Conservation (phyloP, 441 rosid genomes). For the Gossypium aridum region DNA sequence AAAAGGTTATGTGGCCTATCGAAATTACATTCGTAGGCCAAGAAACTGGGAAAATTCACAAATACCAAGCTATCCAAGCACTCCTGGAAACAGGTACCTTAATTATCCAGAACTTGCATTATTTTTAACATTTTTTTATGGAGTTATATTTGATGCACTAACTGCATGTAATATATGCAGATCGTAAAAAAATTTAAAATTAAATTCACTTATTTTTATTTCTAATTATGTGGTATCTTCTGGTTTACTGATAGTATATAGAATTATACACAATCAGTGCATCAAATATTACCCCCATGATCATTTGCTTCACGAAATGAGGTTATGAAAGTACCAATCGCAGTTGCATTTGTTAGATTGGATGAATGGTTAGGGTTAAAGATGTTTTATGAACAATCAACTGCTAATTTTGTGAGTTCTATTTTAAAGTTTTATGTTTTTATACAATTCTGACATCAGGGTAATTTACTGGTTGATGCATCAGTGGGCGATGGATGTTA, state of each 20-base stretch:
- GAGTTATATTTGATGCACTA: too few relatives aligned
- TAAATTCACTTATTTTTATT: too few relatives aligned
- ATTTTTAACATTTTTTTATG: too few relatives aligned
- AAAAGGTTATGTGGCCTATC: slow-evolving; percentile 78
- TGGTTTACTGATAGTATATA: too few relatives aligned
- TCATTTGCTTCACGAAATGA: neutral
- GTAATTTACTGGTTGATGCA: slow-evolving; percentile 80
- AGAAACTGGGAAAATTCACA: slow-evolving; percentile 69
- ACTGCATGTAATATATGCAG: too few relatives aligned
- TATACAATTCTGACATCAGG: slow-evolving; percentile 76
- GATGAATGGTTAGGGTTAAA: neutral
- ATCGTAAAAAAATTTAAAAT: too few relatives aligned
- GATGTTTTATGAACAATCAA: slow-evolving; percentile 10
- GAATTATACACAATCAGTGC: too few relatives aligned
- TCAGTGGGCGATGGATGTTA: slow-evolving; percentile 89
- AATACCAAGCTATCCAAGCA: slow-evolving; percentile 53
- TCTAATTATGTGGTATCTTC: too few relatives aligned
- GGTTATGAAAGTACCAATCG: neutral
- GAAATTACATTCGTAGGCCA: slow-evolving; percentile 81
- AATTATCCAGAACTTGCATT: slow-evolving; percentile 1
- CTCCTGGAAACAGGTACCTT: slow-evolving; percentile 83
- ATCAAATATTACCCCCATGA: too few relatives aligned
- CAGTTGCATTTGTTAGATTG: neutral
- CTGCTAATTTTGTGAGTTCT: slow-evolving; percentile 21
- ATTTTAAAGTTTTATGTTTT: slow-evolving; percentile 40